phyloP scores from a whole-genome alignment of 177 flowering plant genomes.

The Vitis hybrid region DNA sequence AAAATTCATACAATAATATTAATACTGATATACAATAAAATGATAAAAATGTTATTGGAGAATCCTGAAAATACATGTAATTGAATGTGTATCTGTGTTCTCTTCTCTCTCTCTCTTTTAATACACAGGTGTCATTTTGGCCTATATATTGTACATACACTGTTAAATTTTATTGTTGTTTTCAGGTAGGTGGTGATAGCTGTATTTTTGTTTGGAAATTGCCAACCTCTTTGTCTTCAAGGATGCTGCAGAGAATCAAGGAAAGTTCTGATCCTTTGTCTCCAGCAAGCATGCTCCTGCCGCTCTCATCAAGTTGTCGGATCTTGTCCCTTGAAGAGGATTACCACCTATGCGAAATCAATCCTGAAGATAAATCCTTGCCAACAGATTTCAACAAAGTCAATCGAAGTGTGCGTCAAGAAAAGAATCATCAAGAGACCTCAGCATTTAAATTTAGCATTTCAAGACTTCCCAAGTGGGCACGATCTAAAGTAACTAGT shows the following conservation, averaged over 20 bases:
- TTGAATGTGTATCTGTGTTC: neutral
- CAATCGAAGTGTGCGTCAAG: slow-evolving; percentile 13
- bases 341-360: slow-evolving; percentile 8
- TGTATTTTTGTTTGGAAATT: slow-evolving; percentile 78
- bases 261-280: slow-evolving; percentile 34
- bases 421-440: slow-evolving; percentile 15
- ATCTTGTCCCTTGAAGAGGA: slow-evolving; percentile 24
- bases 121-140: neutral
- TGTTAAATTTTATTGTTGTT: slow-evolving; percentile 8
- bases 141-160: neutral
- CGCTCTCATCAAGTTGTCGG: slow-evolving; percentile 19
- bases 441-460: slow-evolving; percentile 61
- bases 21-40: no score
- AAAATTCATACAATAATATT: no score
- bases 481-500: slow-evolving; percentile 46
- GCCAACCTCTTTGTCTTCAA: slow-evolving; percentile 47
- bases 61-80: no score
- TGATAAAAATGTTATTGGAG: no score
- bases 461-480: slow-evolving; percentile 85
- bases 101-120: neutral
- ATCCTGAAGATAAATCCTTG: slow-evolving; percentile 10
- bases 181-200: slow-evolving; percentile 72
- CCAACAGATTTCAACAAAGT: slow-evolving; percentile 14
- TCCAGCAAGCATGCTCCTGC: slow-evolving; percentile 28
- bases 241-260: slow-evolving; percentile 47